phyloP scores from a whole-genome alignment of 2,329 filamentous ascomycete species.

The Xylaria sp. region DNA sequence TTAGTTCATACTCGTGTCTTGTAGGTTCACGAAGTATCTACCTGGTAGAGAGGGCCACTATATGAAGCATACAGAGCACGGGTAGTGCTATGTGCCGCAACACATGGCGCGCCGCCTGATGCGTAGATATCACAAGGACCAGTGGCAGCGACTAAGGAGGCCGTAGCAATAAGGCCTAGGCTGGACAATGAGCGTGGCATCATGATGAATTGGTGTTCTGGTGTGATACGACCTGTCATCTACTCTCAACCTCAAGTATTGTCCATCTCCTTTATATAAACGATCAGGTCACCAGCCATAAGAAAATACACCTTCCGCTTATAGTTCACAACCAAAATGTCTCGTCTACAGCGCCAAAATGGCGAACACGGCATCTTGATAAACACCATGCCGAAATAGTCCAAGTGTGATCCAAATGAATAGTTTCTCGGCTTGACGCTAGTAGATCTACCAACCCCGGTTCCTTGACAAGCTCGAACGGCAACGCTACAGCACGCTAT shows the following conservation, averaged over 20 bases:
- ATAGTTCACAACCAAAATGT: not conserved
- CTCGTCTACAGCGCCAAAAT: constrained; percentile 1
- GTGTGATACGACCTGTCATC: not conserved
- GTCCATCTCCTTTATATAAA: constrained; percentile 2
- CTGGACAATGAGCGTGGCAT: not conserved
- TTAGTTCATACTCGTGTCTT: not conserved
- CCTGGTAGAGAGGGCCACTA: constrained; percentile 12
- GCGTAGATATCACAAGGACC: constrained; percentile 69
- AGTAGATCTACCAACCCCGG: not conserved
- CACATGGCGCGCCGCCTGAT: constrained; percentile 66
- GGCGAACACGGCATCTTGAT: not conserved
- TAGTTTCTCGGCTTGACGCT: not conserved
- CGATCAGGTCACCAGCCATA: not conserved
- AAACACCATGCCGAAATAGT: not conserved
- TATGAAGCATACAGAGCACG: constrained; percentile 56
- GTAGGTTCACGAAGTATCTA: not conserved
- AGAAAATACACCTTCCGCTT: constrained; percentile 1
- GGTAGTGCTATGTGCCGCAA: constrained; percentile 73
- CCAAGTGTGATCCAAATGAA: not conserved
- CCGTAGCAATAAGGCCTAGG: not conserved
- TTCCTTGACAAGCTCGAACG: not conserved
- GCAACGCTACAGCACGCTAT: not conserved
- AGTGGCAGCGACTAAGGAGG: not conserved
- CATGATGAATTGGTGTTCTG: not conserved
- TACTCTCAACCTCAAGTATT: not conserved